A percentile compares a stretch with the other conserved stretches of the same genome.
These are phyloP conservation scores for Xylariaceae sp. DNA, from an alignment of 2,329 filamentous ascomycete species.

Conservation along the genomic window DNA sequence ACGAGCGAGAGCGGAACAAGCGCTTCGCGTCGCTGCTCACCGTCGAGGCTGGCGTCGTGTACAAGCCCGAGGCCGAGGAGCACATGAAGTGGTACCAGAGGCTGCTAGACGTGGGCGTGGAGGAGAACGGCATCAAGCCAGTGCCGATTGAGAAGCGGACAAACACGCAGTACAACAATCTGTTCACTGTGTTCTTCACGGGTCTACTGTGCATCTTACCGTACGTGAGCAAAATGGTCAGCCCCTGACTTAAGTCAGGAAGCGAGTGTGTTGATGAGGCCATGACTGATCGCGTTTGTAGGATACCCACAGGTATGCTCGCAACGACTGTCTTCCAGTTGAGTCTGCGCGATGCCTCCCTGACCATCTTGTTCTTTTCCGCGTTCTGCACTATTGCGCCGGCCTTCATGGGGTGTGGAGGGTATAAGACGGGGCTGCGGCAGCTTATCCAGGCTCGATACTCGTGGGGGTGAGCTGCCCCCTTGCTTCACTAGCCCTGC, in stretches of 20 bases:
- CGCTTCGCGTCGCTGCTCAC: slow-evolving; percentile 34
- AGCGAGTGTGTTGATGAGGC: background rate
- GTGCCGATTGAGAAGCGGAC: slow-evolving; percentile 61
- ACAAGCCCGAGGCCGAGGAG: slow-evolving; percentile 38
- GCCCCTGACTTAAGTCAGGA: background rate
- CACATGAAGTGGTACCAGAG: slow-evolving; percentile 50
- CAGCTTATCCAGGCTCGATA: slow-evolving; percentile 68
- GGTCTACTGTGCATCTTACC: slow-evolving; percentile 62
- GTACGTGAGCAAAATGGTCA: slow-evolving; percentile 48
- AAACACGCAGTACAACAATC: slow-evolving; percentile 55
- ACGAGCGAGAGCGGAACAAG: background rate
- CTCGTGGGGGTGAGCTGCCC: slow-evolving; percentile 55
- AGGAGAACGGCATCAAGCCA: slow-evolving; percentile 61
- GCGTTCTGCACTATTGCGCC: slow-evolving; percentile 59
- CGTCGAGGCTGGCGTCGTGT: slow-evolving; percentile 43
- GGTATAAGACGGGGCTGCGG: slow-evolving; percentile 62
- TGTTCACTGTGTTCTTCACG: slow-evolving; percentile 67
- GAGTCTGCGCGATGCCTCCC: slow-evolving; percentile 58
- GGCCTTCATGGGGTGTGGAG: slow-evolving; percentile 60
- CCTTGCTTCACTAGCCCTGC: background rate
- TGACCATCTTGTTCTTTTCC: slow-evolving; percentile 65
- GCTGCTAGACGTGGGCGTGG: slow-evolving; percentile 53
- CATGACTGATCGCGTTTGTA: slow-evolving; percentile 29
- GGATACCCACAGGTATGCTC: slow-evolving; percentile 64
- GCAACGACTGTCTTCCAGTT: slow-evolving; percentile 59